phyloP scores from a whole-genome alignment of 208 protist genomes.

The Herpetomonas tarakana region DNA sequence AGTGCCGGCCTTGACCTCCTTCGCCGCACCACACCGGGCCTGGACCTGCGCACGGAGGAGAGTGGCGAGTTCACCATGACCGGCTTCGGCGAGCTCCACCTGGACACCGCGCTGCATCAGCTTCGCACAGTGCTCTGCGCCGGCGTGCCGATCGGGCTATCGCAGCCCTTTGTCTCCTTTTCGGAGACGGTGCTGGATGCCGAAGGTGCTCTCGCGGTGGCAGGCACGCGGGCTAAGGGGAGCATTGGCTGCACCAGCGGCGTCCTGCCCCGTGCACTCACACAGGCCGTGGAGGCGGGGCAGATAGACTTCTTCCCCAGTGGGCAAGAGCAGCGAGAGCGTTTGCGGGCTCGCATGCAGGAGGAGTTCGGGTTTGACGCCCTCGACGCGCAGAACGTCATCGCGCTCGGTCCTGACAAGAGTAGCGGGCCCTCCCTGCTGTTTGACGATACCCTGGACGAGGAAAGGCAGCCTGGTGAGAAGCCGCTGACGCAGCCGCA shows the following conservation, averaged over 20 bases:
- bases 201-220: constrained; percentile 63
- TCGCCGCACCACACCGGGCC: constrained; percentile 88
- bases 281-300: constrained; percentile 49
- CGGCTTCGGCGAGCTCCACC: constrained; percentile 98
- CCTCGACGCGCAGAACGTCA: constrained; percentile 92
- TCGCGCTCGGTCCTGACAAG: constrained; percentile 91
- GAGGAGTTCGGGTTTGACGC: constrained; percentile 95
- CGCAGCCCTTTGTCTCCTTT: constrained; percentile 97
- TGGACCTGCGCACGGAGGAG: constrained; percentile 95
- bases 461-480: constrained; percentile 18
- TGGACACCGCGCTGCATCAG: constrained; percentile 98
- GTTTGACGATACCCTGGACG: constrained; percentile 95
- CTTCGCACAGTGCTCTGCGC: constrained; percentile 83
- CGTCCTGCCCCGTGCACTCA: constrained; percentile 29
- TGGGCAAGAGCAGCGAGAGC: constrained; percentile 2
- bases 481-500: constrained; percentile 66
- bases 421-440: constrained; percentile 95
- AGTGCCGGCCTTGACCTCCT: constrained; percentile 92
- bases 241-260: constrained; percentile 54
- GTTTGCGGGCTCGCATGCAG: constrained; percentile 53
- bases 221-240: constrained; percentile 35
- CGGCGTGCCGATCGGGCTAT: constrained; percentile 51
- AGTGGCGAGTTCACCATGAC: constrained; percentile 97
- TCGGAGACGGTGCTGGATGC: constrained; percentile 97
- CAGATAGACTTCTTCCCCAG: constrained; percentile 39